These are phyloP conservation scores for Clonostachys sp. DNA, from an alignment of 2,329 filamentous ascomycete species.

Conservation along the genomic window DNA sequence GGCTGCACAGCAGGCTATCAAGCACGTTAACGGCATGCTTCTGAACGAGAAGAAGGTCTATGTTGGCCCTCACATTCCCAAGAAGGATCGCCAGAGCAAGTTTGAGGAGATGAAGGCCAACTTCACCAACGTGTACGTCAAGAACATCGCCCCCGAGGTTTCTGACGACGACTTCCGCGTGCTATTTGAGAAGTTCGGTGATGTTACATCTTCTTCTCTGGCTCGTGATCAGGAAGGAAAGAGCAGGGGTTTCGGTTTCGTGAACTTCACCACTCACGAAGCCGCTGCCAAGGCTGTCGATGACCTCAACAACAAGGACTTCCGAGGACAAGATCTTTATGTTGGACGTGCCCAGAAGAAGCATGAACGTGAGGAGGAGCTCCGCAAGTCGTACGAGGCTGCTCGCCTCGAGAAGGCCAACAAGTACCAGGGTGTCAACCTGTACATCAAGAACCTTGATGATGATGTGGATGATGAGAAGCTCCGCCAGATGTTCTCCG, in stretches of 20 bases:
- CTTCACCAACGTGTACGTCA: slow-evolving; percentile 99
- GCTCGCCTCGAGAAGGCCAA: slow-evolving; percentile 96
- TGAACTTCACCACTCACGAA: slow-evolving; percentile 93
- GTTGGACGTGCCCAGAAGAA: slow-evolving; percentile 99
- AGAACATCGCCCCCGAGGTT: slow-evolving; percentile 85
- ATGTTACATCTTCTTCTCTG: slow-evolving; percentile 93
- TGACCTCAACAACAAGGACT: slow-evolving; percentile 85
- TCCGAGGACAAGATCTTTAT: slow-evolving; percentile 93
- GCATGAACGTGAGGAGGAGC: slow-evolving; percentile 98
- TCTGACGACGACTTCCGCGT: slow-evolving; percentile 92
- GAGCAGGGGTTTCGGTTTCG: slow-evolving; percentile 93
- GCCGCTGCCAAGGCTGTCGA: slow-evolving; percentile 82
- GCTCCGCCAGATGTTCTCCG: slow-evolving; percentile 86
- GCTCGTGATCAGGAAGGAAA: slow-evolving; percentile 86
- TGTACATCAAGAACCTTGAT: slow-evolving; percentile 98
- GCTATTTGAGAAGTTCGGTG: slow-evolving; percentile 86
- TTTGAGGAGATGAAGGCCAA: slow-evolving; percentile 99
- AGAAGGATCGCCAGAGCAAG: slow-evolving; percentile 99
- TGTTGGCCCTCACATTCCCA: slow-evolving; percentile 97
- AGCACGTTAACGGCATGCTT: slow-evolving; percentile 99
- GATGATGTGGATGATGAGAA: slow-evolving; percentile 98
- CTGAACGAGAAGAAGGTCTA: slow-evolving; percentile 99
- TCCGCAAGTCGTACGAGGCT: slow-evolving; percentile 97
- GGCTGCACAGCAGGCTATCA: slow-evolving; percentile 94
- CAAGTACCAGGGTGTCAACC: slow-evolving; percentile 99